Conservation (phyloP, 2,329 filamentous ascomycete species). For the Arthroderma sp. region DNA sequence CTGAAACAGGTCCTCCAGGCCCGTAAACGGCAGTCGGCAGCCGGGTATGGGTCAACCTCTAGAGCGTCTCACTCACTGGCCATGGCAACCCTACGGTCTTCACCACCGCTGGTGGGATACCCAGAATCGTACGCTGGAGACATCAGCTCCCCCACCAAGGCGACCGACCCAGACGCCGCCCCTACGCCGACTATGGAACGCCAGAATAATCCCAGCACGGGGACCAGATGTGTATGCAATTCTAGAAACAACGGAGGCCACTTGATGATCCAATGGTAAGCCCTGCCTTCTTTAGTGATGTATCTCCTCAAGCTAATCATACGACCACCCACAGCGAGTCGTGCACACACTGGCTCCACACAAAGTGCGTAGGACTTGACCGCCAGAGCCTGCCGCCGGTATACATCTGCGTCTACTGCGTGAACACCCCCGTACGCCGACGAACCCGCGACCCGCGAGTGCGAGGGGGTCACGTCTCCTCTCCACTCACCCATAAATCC, state of each 20-base stretch:
- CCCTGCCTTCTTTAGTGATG: slow-evolving; percentile 2
- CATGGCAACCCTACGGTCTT: slow-evolving; percentile 30
- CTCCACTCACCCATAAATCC: slow-evolving; percentile 20
- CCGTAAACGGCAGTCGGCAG: slow-evolving; percentile 13
- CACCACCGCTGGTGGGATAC: slow-evolving; percentile 30
- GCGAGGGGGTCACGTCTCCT: slow-evolving; percentile 12
- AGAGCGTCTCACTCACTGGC: slow-evolving; percentile 22
- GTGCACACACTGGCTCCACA: slow-evolving; percentile 52
- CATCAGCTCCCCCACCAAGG: slow-evolving; percentile 39
- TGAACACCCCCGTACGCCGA: slow-evolving; percentile 24
- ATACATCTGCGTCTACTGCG: slow-evolving; percentile 43
- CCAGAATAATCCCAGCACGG: slow-evolving; percentile 40
- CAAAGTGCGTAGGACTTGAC: slow-evolving; percentile 45
- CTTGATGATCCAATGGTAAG: slow-evolving; percentile 48
- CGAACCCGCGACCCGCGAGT: slow-evolving; percentile 17
- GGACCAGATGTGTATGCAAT: slow-evolving; percentile 48
- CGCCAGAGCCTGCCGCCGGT: slow-evolving; percentile 35
- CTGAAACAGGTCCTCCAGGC: slow-evolving; percentile 34
- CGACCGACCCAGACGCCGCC: slow-evolving; percentile 37
- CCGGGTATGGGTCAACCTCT: slow-evolving; percentile 21
- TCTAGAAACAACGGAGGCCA: slow-evolving; percentile 42
- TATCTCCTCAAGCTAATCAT: not conserved
- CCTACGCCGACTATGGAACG: slow-evolving; percentile 44
- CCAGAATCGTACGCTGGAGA: slow-evolving; percentile 29
- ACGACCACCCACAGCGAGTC: slow-evolving; percentile 36